Conservation (phyloP, 2,329 filamentous ascomycete genomes). For the Aspergillus thermomutatus region DNA sequence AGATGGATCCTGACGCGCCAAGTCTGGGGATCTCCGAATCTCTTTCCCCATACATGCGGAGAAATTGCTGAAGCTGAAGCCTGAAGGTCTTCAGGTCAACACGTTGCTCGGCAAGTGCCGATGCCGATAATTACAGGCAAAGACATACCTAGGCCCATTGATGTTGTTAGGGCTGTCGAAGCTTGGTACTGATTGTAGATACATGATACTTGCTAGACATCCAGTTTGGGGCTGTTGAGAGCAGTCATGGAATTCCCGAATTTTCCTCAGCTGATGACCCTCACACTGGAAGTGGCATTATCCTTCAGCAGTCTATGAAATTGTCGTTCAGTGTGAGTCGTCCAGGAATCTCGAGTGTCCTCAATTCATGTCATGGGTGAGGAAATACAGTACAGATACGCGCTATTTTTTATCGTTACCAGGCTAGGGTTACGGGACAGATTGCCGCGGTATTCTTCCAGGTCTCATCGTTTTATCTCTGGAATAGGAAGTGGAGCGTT, state of each 20-base stretch:
- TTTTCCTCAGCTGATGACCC: neutral
- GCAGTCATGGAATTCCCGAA: neutral
- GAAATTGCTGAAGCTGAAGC: neutral
- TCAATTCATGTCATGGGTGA: neutral
- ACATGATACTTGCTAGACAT: neutral
- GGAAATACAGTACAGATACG: neutral
- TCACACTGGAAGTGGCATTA: no score
- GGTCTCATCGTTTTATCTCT: neutral
- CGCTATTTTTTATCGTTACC: neutral
- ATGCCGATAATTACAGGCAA: neutral
- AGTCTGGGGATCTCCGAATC: slow-evolving; percentile 6
- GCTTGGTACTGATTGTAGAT: neutral
- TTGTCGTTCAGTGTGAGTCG: no score
- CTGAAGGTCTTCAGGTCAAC: neutral
- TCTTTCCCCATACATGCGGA: slow-evolving; percentile 7
- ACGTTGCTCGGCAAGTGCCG: neutral
- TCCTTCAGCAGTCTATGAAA: neutral
- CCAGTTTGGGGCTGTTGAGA: neutral
- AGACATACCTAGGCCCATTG: neutral
- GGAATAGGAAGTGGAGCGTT: neutral
- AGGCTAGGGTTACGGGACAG: neutral
- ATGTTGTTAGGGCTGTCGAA: no score
- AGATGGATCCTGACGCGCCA: neutral
- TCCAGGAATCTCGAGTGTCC: neutral
- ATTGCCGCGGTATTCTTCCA: neutral